Evolutionary conservation across 129 eudicot genomes (phyloP), one percentile per base, ranked within the genome.

Genomic region (carrot (Daucus carota)): DNA sequence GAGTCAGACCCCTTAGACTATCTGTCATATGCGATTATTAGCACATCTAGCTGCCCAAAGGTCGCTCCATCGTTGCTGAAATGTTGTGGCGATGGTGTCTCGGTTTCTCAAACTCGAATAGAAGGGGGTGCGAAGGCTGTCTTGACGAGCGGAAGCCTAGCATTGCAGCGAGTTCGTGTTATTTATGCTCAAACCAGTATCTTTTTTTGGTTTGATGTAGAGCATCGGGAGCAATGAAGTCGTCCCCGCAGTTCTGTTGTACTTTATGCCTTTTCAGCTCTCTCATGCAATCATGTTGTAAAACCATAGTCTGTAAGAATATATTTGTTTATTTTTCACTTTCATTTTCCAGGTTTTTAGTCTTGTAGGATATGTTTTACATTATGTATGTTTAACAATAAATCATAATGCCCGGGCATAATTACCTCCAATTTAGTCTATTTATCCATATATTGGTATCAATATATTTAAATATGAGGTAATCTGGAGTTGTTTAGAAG

Each of bases 51-150:
- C 41, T 78, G 88, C 18, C 76, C 89, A 57, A 83, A 78, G 76
- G 77, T 76, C 16, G 41, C 76, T 40, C 68, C 90, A 22, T 74
- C 96, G 31, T 73, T 76, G 32, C 52, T 84, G 11, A 82, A 80
- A 86, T 80, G 63, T 16, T 83, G 59, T 32, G 84, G 87, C 5
- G 88, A 91, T 75, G 86, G 92, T 28, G 96, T 94, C 16, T 82
- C 90, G 1, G 98, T 94, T 70, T 86, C 88, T 74, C 83, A 87
- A 70, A 91, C 98, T 29, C 86, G 96, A 74, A 94, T 94, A 70
- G 89, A 87, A 78, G 98, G 98, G 13, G 98, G 98, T 42, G 96
- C 93, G 0, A 94, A 94, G 83, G 98, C 98, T 20, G 93, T 94
- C 70, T 77, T 87, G 79, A 94, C 93, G 16, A 91, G 96, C 16